These are phyloP conservation scores for Martiniozyma asiatica DNA, from an alignment of 1,139 yeast genomes.

Conservation along the genomic window DNA sequence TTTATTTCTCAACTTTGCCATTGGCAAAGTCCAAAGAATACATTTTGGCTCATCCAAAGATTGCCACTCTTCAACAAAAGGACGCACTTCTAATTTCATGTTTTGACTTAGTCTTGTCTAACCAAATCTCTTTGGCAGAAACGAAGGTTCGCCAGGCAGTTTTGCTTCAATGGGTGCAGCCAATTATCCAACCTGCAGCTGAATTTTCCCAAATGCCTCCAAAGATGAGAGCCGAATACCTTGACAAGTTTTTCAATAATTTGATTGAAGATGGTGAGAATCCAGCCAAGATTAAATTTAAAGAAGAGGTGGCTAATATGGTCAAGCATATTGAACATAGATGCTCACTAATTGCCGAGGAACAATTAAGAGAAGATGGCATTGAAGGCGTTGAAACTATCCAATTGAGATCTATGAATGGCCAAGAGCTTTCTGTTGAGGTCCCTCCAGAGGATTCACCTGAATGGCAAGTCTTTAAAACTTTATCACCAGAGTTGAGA, in stretches of 20 bases:
- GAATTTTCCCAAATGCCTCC: conserved; percentile 10
- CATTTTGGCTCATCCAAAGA: conserved; percentile 48
- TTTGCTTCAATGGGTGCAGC: conserved; percentile 18
- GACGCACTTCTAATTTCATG: conserved; percentile 92
- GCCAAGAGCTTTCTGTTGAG: conserved; percentile 59
- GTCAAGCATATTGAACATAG: conserved; percentile 61
- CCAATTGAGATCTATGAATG: conserved; percentile 78
- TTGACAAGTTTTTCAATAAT: conserved; percentile 59
- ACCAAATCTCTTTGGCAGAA: conserved; percentile 2
- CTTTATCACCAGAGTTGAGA: conserved; percentile 55
- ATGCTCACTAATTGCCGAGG: conserved; percentile 52
- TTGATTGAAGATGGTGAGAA: conserved; percentile 39
- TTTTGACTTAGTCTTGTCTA: conserved; percentile 38
- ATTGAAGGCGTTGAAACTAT: conserved; percentile 65
- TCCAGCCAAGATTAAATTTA: conserved; percentile 56
- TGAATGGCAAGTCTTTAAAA: conserved; percentile 42
- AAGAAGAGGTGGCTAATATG: conserved; percentile 62
- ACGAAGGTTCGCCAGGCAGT: conserved; percentile 25
- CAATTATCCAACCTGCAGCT: conserved; percentile 20
- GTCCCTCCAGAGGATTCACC: conserved; percentile 49
- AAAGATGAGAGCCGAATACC: conserved; percentile 34
- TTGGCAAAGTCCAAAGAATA: conserved; percentile 38
- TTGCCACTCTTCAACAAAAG: conserved; percentile 74
- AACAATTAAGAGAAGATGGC: conserved; percentile 26
- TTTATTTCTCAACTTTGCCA: conserved; percentile 49